These are phyloP conservation scores for Theileria orientalis DNA, from an alignment of 169 alveolate species.

Conservation along the genomic window DNA sequence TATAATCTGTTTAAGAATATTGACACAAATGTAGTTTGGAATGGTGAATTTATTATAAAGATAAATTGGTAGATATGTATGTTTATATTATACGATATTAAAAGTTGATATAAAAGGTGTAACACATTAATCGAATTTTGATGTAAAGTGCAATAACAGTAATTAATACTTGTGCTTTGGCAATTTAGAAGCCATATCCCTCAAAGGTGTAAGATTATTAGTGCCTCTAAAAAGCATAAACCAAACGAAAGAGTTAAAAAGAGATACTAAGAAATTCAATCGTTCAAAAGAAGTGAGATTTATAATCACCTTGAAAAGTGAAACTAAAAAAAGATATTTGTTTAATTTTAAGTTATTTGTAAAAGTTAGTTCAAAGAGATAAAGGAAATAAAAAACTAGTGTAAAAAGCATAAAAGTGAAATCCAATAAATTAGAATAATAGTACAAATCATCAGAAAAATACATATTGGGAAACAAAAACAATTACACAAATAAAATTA, in stretches of 20 bases:
- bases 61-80: too few relatives aligned
- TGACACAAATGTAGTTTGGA: too few relatives aligned
- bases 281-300: background rate
- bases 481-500: too few relatives aligned
- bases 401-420: background rate
- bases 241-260: background rate
- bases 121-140: too few relatives aligned
- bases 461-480: background rate
- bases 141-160: too few relatives aligned
- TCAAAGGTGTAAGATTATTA: background rate
- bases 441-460: background rate
- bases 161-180: too few relatives aligned
- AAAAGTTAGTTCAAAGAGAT: background rate
- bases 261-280: background rate
- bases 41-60: too few relatives aligned
- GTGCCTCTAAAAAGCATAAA: background rate
- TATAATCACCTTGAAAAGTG: background rate
- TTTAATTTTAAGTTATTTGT: conserved; percentile 1
- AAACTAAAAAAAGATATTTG: background rate
- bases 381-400: background rate
- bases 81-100: too few relatives aligned
- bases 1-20: too few relatives aligned
- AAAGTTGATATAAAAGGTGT: too few relatives aligned
- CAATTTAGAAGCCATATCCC: background rate
- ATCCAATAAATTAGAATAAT: background rate